Evolutionary conservation across 1,284 basidiomycete species (phyloP).

Genomic region (Cutaneotrichosporon sp.): DNA sequence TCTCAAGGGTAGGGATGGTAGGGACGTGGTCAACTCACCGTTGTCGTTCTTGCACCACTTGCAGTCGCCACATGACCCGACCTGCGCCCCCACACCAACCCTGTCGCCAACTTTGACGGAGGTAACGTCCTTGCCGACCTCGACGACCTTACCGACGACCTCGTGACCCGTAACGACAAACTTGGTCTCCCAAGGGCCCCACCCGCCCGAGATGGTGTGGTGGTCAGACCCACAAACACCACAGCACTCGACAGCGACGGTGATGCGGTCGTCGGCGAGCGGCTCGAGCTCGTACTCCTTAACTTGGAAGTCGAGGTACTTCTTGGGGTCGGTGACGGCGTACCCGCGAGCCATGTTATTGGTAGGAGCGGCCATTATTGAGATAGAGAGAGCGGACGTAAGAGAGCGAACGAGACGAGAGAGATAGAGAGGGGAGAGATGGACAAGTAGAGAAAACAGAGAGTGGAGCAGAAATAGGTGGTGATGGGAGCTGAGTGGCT

Average conservation of each 20-base stretch:
- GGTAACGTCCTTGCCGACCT: constrained; percentile 53
- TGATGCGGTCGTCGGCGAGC: constrained; percentile 62
- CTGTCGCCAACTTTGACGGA: constrained; percentile 55
- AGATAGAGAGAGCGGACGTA: neutral
- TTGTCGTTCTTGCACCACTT: constrained; percentile 50
- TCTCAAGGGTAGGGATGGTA: no score
- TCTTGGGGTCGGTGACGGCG: constrained; percentile 47
- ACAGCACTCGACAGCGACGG: constrained; percentile 70
- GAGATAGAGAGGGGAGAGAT: neutral
- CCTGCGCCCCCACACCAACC: constrained; percentile 57
- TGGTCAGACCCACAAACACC: constrained; percentile 51
- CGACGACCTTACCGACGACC: constrained; percentile 55
- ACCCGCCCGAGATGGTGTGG: constrained; percentile 53
- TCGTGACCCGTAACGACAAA: constrained; percentile 57
- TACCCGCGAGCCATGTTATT: constrained; percentile 36
- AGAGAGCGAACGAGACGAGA: constrained; percentile 4
- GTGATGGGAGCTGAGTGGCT: neutral
- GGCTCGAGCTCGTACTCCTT: constrained; percentile 66
- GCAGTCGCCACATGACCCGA: constrained; percentile 50
- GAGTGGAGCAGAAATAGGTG: neutral
- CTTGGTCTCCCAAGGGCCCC: constrained; percentile 46
- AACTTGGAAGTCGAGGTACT: constrained; percentile 57
- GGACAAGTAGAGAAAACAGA: neutral
- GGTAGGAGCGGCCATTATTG: constrained; percentile 11
- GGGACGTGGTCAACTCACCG: constrained; percentile 34